phyloP scores from a whole-genome alignment of 140 eudicot genomes.

The Senecio squalidus region DNA sequence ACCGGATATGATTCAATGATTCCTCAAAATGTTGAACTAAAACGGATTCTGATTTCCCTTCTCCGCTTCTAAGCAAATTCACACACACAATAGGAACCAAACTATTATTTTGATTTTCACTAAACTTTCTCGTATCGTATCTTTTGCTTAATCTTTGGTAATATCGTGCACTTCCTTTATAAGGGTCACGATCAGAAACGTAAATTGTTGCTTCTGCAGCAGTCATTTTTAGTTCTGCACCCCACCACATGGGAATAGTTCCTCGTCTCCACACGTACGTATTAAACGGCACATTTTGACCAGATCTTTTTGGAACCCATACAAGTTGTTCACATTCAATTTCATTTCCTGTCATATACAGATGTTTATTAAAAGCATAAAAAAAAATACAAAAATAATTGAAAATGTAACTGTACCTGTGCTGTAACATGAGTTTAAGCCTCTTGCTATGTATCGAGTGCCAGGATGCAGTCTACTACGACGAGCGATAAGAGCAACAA shows the following conservation, averaged over 20 bases:
- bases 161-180: constrained; percentile 81
- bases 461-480: constrained; percentile 98
- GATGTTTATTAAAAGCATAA: constrained; percentile 11
- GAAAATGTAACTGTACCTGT: constrained; percentile 51
- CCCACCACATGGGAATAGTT: constrained; percentile 98
- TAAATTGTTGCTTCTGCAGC: constrained; percentile 95
- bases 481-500: constrained; percentile 89
- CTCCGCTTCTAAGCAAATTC: constrained; percentile 75
- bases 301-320: constrained; percentile 70
- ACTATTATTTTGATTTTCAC: constrained; percentile 34
- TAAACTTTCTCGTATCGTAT: constrained; percentile 49
- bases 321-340: constrained; percentile 95
- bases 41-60: constrained; percentile 85
- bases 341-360: constrained; percentile 62
- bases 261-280: constrained; percentile 90
- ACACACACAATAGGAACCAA: constrained; percentile 77
- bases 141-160: constrained; percentile 77
- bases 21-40: constrained; percentile 79
- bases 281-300: constrained; percentile 79
- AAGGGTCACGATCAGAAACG: constrained; percentile 77
- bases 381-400: not conserved
- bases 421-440: constrained; percentile 77
- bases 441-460: constrained; percentile 92
- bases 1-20: constrained; percentile 59
- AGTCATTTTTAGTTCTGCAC: constrained; percentile 85